Base-by-base conservation (phyloP, 768 basidiomycete species). In the Sporobolomyces phaffii region DNA sequence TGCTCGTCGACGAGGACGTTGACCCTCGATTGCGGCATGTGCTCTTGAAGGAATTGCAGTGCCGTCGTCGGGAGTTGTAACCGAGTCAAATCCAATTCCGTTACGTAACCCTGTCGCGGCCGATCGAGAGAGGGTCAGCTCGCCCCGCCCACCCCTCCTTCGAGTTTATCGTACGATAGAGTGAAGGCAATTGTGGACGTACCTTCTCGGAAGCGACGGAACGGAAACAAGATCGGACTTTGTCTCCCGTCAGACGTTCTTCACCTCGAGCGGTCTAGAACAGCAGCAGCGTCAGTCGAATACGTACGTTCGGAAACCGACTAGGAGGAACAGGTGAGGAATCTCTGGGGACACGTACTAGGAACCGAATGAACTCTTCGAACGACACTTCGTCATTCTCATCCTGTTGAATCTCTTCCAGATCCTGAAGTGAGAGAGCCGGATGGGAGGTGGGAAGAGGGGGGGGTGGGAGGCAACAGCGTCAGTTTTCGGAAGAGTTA, bases 241-340 rank as follows among this genome's bases (percentile, higher is more conserved):
- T 94, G 44, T 92, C 91, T 0, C 88, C 84, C 5, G 92, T 88
- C 5, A 90, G 91, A 62, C 96, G 90, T 76, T 99, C 96, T 79
- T 98, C 93, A 33, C 85, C 92, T 67, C 96, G 92, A 31, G 91
- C 91, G 59, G 94, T 90, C 93, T 97, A 71, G 34, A 34, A n/a
- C n/a, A n/a, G n/a, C n/a, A n/a, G n/a, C n/a, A n/a, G n/a, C n/a
- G n/a, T n/a, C n/a, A n/a, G n/a, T n/a, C n/a, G n/a, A n/a, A n/a
- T n/a, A n/a, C n/a, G n/a, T n/a, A n/a, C n/a, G n/a, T n/a, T n/a
- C n/a, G n/a, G n/a, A n/a, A n/a, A n/a, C n/a, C n/a, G n/a, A n/a
- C n/a, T n/a, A n/a, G n/a, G n/a, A n/a, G n/a, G n/a, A n/a, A n/a
- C n/a, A n/a, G n/a, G n/a, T n/a, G n/a, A n/a, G n/a, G n/a, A n/a